Conservation (phyloP, 768 basidiomycete genomes). For the Agaricus subrufescens region DNA sequence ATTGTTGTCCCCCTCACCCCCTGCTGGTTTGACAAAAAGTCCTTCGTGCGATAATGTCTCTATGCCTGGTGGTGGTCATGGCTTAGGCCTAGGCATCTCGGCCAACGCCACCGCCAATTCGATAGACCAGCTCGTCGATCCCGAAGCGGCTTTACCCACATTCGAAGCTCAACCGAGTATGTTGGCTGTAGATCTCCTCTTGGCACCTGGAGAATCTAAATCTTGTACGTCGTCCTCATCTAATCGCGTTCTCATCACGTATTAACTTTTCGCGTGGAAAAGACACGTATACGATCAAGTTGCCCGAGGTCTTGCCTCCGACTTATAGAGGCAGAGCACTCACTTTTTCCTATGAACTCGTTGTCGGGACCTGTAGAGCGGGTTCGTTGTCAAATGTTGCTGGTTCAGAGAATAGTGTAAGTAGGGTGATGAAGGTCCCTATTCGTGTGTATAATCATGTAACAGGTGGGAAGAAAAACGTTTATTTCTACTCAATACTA, state of each 20-base stretch:
- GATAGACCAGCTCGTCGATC: constrained; percentile 34
- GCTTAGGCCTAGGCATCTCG: constrained; percentile 17
- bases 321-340: constrained; percentile 84
- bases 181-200: constrained; percentile 80
- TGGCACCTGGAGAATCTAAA: constrained; percentile 80
- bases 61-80: constrained; percentile 12
- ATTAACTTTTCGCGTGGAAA: constrained; percentile 7
- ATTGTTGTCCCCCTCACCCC: constrained; percentile 3
- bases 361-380: constrained; percentile 83
- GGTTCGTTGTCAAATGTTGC: constrained; percentile 18
- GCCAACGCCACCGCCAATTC: constrained; percentile 2
- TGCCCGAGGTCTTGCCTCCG: constrained; percentile 84
- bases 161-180: constrained; percentile 83
- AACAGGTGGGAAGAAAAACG: constrained; percentile 44
- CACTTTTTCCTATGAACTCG: constrained; percentile 83
- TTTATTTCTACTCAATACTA: constrained; percentile 1
- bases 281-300: constrained; percentile 76
- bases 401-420: constrained; percentile 45
- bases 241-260: background rate
- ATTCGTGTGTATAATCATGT: constrained; percentile 90
- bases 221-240: constrained; percentile 55
- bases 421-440: constrained; percentile 86
- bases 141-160: constrained; percentile 71
- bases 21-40: background rate
- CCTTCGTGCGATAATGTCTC: background rate